Base-by-base conservation (phyloP, 352 stramenopile genomes). In the Pythium phragmitis region DNA sequence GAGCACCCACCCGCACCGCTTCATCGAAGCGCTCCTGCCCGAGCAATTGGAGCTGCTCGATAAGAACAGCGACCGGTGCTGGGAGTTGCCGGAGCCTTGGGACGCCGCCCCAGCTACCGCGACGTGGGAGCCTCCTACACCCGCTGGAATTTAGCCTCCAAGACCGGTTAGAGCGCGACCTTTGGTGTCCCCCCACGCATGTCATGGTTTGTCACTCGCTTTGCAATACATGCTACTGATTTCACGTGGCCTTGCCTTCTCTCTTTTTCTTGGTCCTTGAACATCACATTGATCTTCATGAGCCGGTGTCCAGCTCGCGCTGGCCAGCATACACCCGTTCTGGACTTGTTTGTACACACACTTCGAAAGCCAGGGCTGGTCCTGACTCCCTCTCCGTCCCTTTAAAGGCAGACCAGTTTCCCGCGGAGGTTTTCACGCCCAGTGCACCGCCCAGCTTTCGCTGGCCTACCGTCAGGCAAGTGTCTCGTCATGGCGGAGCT, bases 21-120 rank as follows among this genome's bases (percentile, higher is more conserved):
- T 63, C 19, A 46, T 63, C 2, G 57, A 63, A 33, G 46, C 16
- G 1, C 46, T 63, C 2, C 45, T 63, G 2, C 17, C 43, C 9
- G 16, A 63, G 34, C 42, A 63, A n/a, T 9, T 63, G 2, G 54
- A 34, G 3, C 13, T 61, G 16, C 45, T 63, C 11, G 43, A 55
- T n/a, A 2, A n/a, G 28, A 13, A 60, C 3, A 12, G 43, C 9
- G 45, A 16, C 30, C 28, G 47, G 16, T 63, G 56, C 34, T 63
- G 56, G 52, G 37, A 34, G n/a, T 4, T 28, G n/a, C 5, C 13
- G 16, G 46, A 11, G 7, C 23, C 42, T 19, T 48, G 16, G 42
- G n/a, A 48, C 45, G 45, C 45, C 45, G 6, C 6, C 13, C n/a
- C 30, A 21, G 7, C 17, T 7, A 21, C 8, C 46, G 21, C n/a